phyloP scores from a whole-genome alignment of 305 asterid species.

The Solanum aculeatissimum region DNA sequence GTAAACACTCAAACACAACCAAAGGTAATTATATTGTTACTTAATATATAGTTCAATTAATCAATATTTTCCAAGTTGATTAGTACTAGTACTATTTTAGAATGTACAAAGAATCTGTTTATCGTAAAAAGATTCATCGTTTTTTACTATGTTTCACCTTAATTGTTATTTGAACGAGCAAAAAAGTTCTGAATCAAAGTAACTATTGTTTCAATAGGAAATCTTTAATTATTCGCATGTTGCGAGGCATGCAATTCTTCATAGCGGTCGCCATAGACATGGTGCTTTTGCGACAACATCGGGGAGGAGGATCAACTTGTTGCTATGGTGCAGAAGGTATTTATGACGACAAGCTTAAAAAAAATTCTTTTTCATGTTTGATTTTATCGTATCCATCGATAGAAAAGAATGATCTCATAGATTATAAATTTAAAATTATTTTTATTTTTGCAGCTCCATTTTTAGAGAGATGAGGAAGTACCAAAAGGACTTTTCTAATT shows the following conservation, averaged over 20 bases:
- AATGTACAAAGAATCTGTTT: no score
- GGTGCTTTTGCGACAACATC: slow-evolving; percentile 75
- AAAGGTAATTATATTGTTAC: slow-evolving; percentile 21
- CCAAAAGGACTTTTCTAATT: slow-evolving; percentile 59
- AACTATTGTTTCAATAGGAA: slow-evolving; percentile 25
- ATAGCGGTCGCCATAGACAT: slow-evolving; percentile 76
- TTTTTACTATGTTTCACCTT: no score
- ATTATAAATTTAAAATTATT: not conserved
- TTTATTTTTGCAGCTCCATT: slow-evolving; percentile 32
- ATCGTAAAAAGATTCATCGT: no score
- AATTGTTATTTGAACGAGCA: no score
- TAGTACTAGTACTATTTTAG: no score
- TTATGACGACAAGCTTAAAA: not conserved
- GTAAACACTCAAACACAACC: slow-evolving; percentile 51
- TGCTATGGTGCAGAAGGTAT: slow-evolving; percentile 69
- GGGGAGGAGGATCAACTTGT: slow-evolving; percentile 52
- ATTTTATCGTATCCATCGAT: not conserved
- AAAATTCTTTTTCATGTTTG: no score
- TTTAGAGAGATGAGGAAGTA: slow-evolving; percentile 59
- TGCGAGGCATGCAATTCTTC: slow-evolving; percentile 65
- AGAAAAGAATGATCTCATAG: not conserved
- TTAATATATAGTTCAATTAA: not conserved
- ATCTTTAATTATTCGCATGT: slow-evolving; percentile 46
- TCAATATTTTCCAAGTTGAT: not conserved
- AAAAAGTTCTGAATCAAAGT: not conserved